A percentile compares a stretch with the other conserved stretches of the same genome.
phyloP scores from a whole-genome alignment of 805 yeast species.

The Yarrowia osloensis region DNA sequence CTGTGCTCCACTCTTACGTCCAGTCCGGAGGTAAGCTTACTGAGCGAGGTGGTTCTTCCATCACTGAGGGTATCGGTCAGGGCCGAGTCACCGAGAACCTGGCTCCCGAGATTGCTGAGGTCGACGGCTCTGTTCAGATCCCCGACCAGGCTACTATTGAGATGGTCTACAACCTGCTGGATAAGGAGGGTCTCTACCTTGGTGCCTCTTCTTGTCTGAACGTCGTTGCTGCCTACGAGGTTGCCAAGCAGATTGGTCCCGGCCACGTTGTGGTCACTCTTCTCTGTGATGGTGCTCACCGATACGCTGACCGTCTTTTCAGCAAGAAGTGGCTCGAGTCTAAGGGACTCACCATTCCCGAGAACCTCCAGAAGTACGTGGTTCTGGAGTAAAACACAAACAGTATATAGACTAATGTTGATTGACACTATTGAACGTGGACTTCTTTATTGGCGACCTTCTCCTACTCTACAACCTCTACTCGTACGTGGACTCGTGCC shows the following conservation, averaged over 20 bases:
- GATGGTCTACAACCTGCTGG: slow-evolving; percentile 80
- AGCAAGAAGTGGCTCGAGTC: slow-evolving; percentile 73
- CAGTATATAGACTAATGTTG: slow-evolving; percentile 1
- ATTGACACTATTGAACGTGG: neutral
- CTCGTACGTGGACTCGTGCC: too few species aligned
- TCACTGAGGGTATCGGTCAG: slow-evolving; percentile 96
- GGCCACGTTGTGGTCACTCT: slow-evolving; percentile 84
- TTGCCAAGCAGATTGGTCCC: slow-evolving; percentile 71
- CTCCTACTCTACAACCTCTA: too few species aligned
- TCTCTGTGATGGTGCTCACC: slow-evolving; percentile 88
- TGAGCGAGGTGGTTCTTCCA: slow-evolving; percentile 77
- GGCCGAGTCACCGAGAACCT: slow-evolving; percentile 88
- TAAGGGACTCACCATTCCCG: slow-evolving; percentile 70
- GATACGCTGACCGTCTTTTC: slow-evolving; percentile 80
- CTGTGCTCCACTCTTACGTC: slow-evolving; percentile 77
- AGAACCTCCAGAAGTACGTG: slow-evolving; percentile 68
- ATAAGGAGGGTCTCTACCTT: slow-evolving; percentile 85
- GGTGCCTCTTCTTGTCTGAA: slow-evolving; percentile 92
- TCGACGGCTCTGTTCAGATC: slow-evolving; percentile 79
- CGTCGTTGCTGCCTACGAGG: slow-evolving; percentile 82
- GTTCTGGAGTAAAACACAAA: slow-evolving; percentile 41
- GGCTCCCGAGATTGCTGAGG: slow-evolving; percentile 64
- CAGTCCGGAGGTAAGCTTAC: slow-evolving; percentile 66
- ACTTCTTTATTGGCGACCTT: too few species aligned
- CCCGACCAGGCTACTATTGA: slow-evolving; percentile 78